Evolutionary conservation across 2,329 filamentous ascomycete species (phyloP), one percentile per base, ranked within the genome.

Genomic region (Zopfia rhizophila): DNA sequence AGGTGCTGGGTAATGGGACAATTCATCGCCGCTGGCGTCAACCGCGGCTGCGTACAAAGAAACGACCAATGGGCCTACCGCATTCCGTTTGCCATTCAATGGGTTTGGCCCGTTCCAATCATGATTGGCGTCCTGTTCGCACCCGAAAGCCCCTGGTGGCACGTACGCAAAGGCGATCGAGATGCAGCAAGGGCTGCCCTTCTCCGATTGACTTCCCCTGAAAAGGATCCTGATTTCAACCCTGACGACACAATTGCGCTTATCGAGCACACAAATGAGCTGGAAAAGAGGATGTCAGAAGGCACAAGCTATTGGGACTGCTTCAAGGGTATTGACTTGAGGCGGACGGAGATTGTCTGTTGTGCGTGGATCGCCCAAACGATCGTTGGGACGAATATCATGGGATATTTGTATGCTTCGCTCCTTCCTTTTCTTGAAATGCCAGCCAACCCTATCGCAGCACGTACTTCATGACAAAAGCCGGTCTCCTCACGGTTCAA

Each of bases 241-340:
- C 52, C 57, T 7, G 63, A 66, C 33, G 60, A 65, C 7, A 94
- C 89, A 0, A 81, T 96, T 49, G 85, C 89, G 55, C 93, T 95
- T 89, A 96, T 96, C 84, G 83, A 90, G 3, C 89, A 94, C 64
- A 96, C 91, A 1, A 91, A 88, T 1, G 87, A 88, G 1, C 75
- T 95, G n/a, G 91, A 96, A 68, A 81, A 89, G 64, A 75, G 82
- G 67, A 87, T 90, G 43, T 46, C 48, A 21, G 75, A 77, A 11
- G 90, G 90, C 18, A 83, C 88, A 7, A 84, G 80, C 32, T 96
- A 92, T 70, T 72, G 80, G 56, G 90, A 96, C 67, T 93, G 90
- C 72, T 94, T 95, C 80, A 87, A 81, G 68, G 90, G 90, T 6
- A 80, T 82, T 11, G 86, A 95, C 66, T 77, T 86, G 39, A 85